phyloP scores from a whole-genome alignment of 768 basidiomycete genomes.

The Termitomyces sp. region DNA sequence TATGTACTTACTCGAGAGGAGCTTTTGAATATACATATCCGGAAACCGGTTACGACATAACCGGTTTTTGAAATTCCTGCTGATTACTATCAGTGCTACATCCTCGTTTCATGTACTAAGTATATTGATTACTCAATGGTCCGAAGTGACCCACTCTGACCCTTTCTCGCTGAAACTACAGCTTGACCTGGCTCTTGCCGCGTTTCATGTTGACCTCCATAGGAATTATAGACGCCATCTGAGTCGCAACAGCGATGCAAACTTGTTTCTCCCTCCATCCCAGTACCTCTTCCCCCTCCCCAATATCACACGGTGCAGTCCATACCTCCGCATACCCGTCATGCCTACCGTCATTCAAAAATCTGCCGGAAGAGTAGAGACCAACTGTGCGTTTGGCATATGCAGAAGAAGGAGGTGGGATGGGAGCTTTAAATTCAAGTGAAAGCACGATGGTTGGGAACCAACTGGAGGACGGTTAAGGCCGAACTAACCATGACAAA shows the following conservation, averaged over 20 bases:
- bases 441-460: slow-evolving; percentile 59
- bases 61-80: background rate
- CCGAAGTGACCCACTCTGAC: too few species aligned
- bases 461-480: slow-evolving; percentile 20
- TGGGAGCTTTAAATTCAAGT: slow-evolving; percentile 60
- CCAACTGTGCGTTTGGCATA: slow-evolving; percentile 53
- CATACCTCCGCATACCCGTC: slow-evolving; percentile 61
- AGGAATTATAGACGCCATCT: slow-evolving; percentile 54
- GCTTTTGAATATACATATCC: background rate
- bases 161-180: slow-evolving; percentile 15
- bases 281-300: slow-evolving; percentile 34
- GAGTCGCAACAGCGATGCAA: slow-evolving; percentile 58
- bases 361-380: slow-evolving; percentile 48
- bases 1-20: too few species aligned
- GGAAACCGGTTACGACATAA: background rate
- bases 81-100: too few species aligned
- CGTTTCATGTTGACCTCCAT: slow-evolving; percentile 35
- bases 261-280: slow-evolving; percentile 62
- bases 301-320: slow-evolving; percentile 58
- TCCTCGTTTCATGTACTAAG: too few species aligned
- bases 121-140: background rate
- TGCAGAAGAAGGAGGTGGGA: slow-evolving; percentile 37
- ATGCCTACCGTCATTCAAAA: slow-evolving; percentile 52
- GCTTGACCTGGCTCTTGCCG: slow-evolving; percentile 19
- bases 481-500: background rate